Percentiles rank a stretch among this genome's conserved stretches.
Conservation (phyloP, 192 early-diverging fungal species). For the Podila epicladia region DNA sequence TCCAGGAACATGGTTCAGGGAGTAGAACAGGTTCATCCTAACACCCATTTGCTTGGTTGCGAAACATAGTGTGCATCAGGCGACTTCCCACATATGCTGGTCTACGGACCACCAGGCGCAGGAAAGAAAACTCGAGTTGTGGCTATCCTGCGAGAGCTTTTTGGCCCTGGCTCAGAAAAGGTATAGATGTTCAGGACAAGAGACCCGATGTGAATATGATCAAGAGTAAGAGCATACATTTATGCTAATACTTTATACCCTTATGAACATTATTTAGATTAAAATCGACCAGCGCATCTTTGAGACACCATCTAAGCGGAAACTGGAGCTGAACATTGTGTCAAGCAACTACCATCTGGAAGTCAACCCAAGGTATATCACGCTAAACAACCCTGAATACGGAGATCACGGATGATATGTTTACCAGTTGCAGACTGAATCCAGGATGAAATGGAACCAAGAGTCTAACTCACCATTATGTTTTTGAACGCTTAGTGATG, state of each 20-base stretch:
- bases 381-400: background rate
- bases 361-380: constrained; percentile 86
- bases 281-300: constrained; percentile 91
- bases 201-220: background rate
- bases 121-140: constrained; percentile 97
- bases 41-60: too few relatives aligned
- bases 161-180: constrained; percentile 91
- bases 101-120: constrained; percentile 96
- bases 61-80: constrained; percentile 60
- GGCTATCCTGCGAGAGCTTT: constrained; percentile 87
- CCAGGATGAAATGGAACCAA: background rate
- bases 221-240: background rate
- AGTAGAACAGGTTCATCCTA: too few relatives aligned
- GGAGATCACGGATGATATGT: background rate
- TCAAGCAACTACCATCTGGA: constrained; percentile 98
- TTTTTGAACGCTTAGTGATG: constrained; percentile 69
- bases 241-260: too few relatives aligned
- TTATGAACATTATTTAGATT: constrained; percentile 59
- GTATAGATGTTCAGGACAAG: constrained; percentile 42
- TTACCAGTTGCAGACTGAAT: background rate
- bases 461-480: too few relatives aligned
- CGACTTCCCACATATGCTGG: constrained; percentile 95
- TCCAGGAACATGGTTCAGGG: too few relatives aligned
- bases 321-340: constrained; percentile 88
- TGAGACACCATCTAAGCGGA: constrained; percentile 84